These are phyloP conservation scores for Globisporangium emineosum DNA, from an alignment of 352 stramenopile species.

Conservation along the genomic window DNA sequence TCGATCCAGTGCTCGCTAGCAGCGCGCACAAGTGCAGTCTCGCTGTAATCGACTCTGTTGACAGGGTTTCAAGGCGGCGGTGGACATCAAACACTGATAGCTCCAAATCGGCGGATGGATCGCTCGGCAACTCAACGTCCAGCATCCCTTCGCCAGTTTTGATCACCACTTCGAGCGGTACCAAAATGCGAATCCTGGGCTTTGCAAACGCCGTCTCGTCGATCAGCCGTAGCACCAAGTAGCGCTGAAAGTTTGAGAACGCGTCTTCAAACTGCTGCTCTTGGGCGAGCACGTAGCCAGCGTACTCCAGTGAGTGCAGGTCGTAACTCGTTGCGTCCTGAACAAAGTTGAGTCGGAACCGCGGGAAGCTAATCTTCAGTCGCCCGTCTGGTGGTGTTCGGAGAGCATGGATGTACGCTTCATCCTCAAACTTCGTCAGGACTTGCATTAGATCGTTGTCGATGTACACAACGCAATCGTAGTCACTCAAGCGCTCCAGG, in stretches of 20 bases:
- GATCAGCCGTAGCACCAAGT: conserved; percentile 25
- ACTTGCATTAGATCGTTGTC: background rate
- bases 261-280: conserved; percentile 39
- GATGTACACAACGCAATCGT: background rate
- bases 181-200: conserved; percentile 23
- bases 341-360: conserved; percentile 38
- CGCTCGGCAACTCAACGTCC: conserved; percentile 16
- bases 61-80: conserved; percentile 25
- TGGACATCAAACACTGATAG: conserved; percentile 26
- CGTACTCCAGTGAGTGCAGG: conserved; percentile 32
- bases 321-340: conserved; percentile 13
- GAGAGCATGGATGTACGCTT: conserved; percentile 29
- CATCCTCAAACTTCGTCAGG: conserved; percentile 26
- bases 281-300: conserved; percentile 28
- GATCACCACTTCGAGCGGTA: conserved; percentile 32
- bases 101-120: conserved; percentile 16
- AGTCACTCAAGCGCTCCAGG: background rate
- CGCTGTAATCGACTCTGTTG: conserved; percentile 27
- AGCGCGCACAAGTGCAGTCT: conserved; percentile 40
- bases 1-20: conserved; percentile 25
- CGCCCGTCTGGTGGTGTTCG: conserved; percentile 3
- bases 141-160: conserved; percentile 9
- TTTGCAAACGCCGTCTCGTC: conserved; percentile 18
- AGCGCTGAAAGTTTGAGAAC: conserved; percentile 32
- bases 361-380: conserved; percentile 37